These are phyloP conservation scores for Paspalum vaginatum DNA, from an alignment of 176 grass and related monocot genomes.

Conservation along the genomic window DNA sequence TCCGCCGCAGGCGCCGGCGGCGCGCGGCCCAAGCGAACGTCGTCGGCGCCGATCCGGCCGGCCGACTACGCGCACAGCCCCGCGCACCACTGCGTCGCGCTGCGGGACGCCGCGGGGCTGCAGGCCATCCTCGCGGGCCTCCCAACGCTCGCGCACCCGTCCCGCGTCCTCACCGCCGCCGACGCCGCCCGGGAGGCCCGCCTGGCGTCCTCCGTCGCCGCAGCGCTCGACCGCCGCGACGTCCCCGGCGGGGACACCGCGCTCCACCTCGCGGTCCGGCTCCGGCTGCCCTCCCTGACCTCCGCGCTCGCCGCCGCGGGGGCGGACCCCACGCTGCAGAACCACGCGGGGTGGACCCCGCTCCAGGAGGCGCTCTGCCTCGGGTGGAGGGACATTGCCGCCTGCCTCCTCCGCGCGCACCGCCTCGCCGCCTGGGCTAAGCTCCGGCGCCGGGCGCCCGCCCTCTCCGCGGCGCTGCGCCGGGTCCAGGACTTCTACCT, in stretches of 20 bases:
- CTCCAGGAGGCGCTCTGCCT: constrained; percentile 92
- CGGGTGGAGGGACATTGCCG: constrained; percentile 51
- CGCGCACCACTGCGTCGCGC: constrained; percentile 63
- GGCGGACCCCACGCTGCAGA: constrained; percentile 92
- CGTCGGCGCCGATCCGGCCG: constrained; percentile 57
- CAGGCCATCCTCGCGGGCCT: constrained; percentile 55
- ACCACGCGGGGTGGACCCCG: constrained; percentile 85
- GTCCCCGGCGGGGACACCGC: constrained; percentile 75
- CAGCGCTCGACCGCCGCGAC: constrained; percentile 74
- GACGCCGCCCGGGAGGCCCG: constrained; percentile 65
- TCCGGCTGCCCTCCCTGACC: constrained; percentile 50
- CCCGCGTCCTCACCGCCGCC: constrained; percentile 53
- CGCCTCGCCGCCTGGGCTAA: constrained; percentile 75
- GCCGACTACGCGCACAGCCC: constrained; percentile 74
- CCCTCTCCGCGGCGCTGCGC: constrained; percentile 66
- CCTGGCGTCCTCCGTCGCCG: constrained; percentile 56
- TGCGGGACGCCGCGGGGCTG: constrained; percentile 60
- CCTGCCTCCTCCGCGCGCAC: constrained; percentile 81
- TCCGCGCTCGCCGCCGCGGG: constrained; percentile 57
- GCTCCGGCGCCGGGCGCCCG: constrained; percentile 74
- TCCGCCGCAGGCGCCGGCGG: constrained; percentile 1
- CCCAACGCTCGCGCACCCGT: constrained; percentile 72
- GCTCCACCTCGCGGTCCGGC: constrained; percentile 79
- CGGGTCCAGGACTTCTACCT: constrained; percentile 87
- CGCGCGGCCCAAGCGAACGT: constrained; percentile 52